These are phyloP conservation scores for Tuber umbilicatum DNA, from an alignment of 495 filamentous ascomycete genomes.

Conservation along the genomic window DNA sequence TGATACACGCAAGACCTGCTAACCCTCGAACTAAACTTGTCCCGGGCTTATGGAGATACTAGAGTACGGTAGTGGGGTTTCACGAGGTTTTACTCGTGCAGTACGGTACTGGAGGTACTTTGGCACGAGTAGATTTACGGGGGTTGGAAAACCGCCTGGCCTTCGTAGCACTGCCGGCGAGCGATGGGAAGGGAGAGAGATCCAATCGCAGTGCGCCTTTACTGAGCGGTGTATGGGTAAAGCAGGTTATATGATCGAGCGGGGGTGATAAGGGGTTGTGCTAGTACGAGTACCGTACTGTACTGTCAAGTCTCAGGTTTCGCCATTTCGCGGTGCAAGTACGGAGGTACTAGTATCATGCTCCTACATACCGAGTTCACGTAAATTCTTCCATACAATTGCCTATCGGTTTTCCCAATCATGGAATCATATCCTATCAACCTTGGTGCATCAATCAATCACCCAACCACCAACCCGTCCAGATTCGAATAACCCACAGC, in stretches of 20 bases:
- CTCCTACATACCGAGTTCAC: too few species aligned
- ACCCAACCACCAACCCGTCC: background rate
- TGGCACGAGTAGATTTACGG: background rate
- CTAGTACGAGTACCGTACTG: too few species aligned
- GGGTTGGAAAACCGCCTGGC: background rate
- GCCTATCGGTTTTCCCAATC: background rate
- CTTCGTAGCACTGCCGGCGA: background rate
- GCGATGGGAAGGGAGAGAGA: too few species aligned
- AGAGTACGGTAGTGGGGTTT: too few species aligned
- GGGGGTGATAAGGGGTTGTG: background rate
- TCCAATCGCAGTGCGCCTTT: background rate
- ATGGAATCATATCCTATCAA: background rate
- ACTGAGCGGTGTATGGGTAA: background rate
- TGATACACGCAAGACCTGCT: too few species aligned
- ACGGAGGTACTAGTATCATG: background rate
- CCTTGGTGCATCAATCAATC: too few species aligned
- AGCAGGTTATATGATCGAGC: background rate
- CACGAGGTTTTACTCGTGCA: too few species aligned
- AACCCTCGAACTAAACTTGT: too few species aligned
- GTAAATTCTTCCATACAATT: background rate
- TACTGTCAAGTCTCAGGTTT: background rate
- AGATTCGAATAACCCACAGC: too few species aligned
- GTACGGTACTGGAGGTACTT: too few species aligned
- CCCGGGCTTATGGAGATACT: too few species aligned
- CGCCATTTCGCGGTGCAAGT: background rate